These are phyloP conservation scores for Pythium insidiosum DNA, from an alignment of 352 stramenopile genomes.

Conservation along the genomic window DNA sequence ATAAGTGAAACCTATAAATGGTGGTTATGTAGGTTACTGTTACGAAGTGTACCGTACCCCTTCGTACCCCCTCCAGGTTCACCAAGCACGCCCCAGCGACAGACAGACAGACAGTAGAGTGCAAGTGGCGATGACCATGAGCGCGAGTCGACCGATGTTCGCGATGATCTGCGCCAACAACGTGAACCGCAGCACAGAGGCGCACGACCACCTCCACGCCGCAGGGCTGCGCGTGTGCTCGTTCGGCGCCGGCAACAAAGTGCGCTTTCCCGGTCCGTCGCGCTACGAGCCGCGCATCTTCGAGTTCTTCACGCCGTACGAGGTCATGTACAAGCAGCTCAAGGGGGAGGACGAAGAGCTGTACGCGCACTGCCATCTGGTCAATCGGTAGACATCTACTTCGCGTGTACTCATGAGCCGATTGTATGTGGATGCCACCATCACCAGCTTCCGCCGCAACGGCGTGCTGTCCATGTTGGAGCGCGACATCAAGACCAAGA, in stretches of 20 bases:
- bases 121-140: slow-evolving; percentile 1
- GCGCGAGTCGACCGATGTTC: slow-evolving; percentile 47
- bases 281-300: slow-evolving; percentile 75
- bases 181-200: slow-evolving; percentile 87
- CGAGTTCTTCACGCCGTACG: slow-evolving; percentile 85
- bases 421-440: too few species aligned
- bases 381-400: neutral
- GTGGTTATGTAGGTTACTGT: too few species aligned
- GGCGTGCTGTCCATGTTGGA: slow-evolving; percentile 84
- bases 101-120: too few species aligned
- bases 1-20: neutral
- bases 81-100: too few species aligned
- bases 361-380: slow-evolving; percentile 14
- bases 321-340: slow-evolving; percentile 81
- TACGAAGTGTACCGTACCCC: too few species aligned
- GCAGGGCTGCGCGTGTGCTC: slow-evolving; percentile 74
- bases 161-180: slow-evolving; percentile 88
- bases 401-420: neutral
- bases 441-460: slow-evolving; percentile 73
- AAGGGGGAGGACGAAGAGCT: slow-evolving; percentile 70
- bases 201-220: slow-evolving; percentile 76
- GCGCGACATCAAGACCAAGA: slow-evolving; percentile 83
- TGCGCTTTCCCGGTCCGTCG: slow-evolving; percentile 74
- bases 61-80: too few species aligned
- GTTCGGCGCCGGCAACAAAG: slow-evolving; percentile 81